Evolutionary conservation across 257 asterid genomes (phyloP).

Genomic region (Jacaranda mimosifolia): DNA sequence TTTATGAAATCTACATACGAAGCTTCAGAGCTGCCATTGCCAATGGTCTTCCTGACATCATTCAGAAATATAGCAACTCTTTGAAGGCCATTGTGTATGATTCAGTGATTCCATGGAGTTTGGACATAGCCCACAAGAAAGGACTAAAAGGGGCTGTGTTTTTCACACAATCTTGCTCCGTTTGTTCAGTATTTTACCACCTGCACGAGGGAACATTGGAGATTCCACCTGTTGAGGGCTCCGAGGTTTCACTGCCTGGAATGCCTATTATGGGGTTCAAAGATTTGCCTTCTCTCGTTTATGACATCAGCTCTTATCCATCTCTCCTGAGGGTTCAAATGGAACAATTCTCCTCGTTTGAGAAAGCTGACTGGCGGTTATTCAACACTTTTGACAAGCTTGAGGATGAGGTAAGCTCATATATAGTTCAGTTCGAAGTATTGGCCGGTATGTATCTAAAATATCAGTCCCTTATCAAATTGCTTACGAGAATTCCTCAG

Average conservation of each 20-base stretch:
- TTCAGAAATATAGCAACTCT: constrained; percentile 12
- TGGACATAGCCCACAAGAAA: constrained; percentile 45
- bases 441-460: no score
- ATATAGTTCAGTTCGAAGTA: no score
- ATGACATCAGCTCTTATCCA: constrained; percentile 33
- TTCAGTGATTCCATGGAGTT: constrained; percentile 43
- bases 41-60: constrained; percentile 35
- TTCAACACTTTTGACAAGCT: constrained; percentile 69
- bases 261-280: no score
- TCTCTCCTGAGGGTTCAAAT: constrained; percentile 40
- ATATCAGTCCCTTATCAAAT: no score
- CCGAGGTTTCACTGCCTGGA: neutral
- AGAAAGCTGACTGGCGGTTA: constrained; percentile 69
- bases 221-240: constrained; percentile 32
- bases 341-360: constrained; percentile 39
- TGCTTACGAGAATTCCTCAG: no score
- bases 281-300: no score
- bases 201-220: constrained; percentile 38
- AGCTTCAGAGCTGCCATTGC: constrained; percentile 35
- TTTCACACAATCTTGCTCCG: constrained; percentile 50
- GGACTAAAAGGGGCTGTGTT: constrained; percentile 55
- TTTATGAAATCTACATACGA: neutral
- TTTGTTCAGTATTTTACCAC: constrained; percentile 46
- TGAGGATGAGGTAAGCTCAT: constrained; percentile 51
- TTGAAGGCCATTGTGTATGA: constrained; percentile 40